These are phyloP conservation scores for Polyporus arcularius DNA, from an alignment of 768 basidiomycete species.

Conservation along the genomic window DNA sequence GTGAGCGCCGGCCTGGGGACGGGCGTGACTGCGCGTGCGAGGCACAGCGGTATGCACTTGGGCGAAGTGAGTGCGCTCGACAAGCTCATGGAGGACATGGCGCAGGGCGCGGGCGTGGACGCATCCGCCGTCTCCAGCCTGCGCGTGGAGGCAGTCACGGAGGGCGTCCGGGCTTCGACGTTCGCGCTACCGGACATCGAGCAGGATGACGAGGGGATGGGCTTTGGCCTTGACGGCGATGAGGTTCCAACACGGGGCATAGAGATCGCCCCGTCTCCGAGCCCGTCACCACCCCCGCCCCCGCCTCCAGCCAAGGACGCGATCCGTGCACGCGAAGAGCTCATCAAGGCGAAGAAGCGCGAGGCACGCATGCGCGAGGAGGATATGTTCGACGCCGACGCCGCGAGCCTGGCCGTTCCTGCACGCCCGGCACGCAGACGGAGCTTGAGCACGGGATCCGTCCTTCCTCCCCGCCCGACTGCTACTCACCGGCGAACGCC, in stretches of 20 bases:
- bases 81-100: slow-evolving; percentile 39
- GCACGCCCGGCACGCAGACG: slow-evolving; percentile 58
- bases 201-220: slow-evolving; percentile 27
- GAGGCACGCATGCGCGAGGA: slow-evolving; percentile 59
- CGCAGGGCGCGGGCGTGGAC: slow-evolving; percentile 24
- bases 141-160: slow-evolving; percentile 33
- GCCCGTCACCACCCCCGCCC: slow-evolving; percentile 35
- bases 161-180: slow-evolving; percentile 34
- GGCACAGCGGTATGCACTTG: slow-evolving; percentile 20
- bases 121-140: slow-evolving; percentile 17
- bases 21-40: slow-evolving; percentile 7
- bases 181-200: slow-evolving; percentile 36
- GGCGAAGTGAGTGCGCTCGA: slow-evolving; percentile 45
- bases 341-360: slow-evolving; percentile 71
- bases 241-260: slow-evolving; percentile 9
- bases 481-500: slow-evolving; percentile 17
- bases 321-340: slow-evolving; percentile 62
- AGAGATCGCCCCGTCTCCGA: slow-evolving; percentile 41
- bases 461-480: slow-evolving; percentile 33
- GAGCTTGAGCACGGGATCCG: slow-evolving; percentile 71
- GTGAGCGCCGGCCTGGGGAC: slow-evolving; percentile 12
- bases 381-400: slow-evolving; percentile 33
- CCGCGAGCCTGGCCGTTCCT: slow-evolving; percentile 24
- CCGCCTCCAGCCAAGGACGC: slow-evolving; percentile 64
- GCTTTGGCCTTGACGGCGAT: slow-evolving; percentile 10